phyloP scores from a whole-genome alignment of 768 basidiomycete genomes.

The Phanerochaete carnosa region DNA sequence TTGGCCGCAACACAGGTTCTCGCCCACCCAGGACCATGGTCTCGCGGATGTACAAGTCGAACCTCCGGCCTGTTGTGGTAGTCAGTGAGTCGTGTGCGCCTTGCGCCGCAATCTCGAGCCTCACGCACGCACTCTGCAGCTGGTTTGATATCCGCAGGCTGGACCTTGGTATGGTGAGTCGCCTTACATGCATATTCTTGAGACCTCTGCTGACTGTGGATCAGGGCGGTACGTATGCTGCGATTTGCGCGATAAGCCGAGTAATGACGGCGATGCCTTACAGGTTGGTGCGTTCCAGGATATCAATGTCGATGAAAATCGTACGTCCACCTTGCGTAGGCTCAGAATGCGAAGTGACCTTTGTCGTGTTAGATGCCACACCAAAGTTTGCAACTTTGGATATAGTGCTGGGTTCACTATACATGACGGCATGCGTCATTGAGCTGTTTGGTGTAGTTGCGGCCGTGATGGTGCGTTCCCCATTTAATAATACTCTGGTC shows the following conservation, averaged over 20 bases:
- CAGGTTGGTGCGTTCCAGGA: constrained; percentile 58
- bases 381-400: constrained; percentile 50
- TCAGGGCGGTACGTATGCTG: not conserved
- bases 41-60: constrained; percentile 51
- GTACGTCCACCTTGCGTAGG: constrained; percentile 36
- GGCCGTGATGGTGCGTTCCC: constrained; percentile 43
- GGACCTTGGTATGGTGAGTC: constrained; percentile 63
- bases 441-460: constrained; percentile 55
- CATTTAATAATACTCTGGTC: not conserved
- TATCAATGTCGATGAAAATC: constrained; percentile 40
- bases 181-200: not conserved
- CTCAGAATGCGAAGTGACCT: not conserved
- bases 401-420: constrained; percentile 59
- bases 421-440: constrained; percentile 46
- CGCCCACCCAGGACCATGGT: constrained; percentile 58
- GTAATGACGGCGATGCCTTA: not conserved
- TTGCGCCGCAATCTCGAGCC: not conserved
- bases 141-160: constrained; percentile 48
- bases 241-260: not conserved
- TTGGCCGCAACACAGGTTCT: not conserved
- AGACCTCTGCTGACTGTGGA: constrained; percentile 15
- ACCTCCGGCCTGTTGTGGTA: constrained; percentile 59
- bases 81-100: constrained; percentile 23
- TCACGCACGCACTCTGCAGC: constrained; percentile 19
- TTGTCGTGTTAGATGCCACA: constrained; percentile 23